phyloP scores from a whole-genome alignment of 257 asterid genomes.

The Nicotiana tabacum region DNA sequence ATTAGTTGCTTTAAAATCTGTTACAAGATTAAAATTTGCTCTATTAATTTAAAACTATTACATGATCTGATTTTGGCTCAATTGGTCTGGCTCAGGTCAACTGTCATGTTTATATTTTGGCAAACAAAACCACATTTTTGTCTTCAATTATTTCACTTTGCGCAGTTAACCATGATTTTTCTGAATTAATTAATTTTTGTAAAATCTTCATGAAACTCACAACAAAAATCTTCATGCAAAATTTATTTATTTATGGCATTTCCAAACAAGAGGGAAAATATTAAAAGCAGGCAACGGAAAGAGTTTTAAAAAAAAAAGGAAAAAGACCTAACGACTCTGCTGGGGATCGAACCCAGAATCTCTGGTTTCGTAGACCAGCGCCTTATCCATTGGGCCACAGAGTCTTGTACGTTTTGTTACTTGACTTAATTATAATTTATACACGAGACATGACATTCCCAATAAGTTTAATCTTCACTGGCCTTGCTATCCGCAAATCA shows the following conservation, averaged over 20 bases:
- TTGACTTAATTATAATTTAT: no score
- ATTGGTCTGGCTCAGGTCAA: no score
- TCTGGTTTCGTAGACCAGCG: slow-evolving; percentile 99
- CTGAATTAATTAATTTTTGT: background rate
- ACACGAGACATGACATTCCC: no score
- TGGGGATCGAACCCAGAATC: slow-evolving; percentile 99
- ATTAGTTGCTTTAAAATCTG: no score
- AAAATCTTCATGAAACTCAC: no score
- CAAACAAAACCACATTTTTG: background rate
- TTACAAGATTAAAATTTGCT: no score
- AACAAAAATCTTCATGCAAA: no score
- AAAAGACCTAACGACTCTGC: slow-evolving; percentile 50
- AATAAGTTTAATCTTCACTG: background rate
- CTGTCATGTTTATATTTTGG: no score
- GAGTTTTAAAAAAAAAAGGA: background rate
- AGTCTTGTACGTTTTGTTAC: background rate
- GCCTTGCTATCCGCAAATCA: background rate
- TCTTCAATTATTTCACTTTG: background rate
- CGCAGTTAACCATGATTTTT: background rate
- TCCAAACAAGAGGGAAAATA: background rate
- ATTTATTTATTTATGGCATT: no score
- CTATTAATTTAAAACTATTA: no score
- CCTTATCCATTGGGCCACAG: slow-evolving; percentile 96
- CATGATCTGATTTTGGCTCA: no score
- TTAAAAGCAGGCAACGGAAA: background rate